Conservation (phyloP, 306 rosid genomes). For the Echinosophora koreensis region DNA sequence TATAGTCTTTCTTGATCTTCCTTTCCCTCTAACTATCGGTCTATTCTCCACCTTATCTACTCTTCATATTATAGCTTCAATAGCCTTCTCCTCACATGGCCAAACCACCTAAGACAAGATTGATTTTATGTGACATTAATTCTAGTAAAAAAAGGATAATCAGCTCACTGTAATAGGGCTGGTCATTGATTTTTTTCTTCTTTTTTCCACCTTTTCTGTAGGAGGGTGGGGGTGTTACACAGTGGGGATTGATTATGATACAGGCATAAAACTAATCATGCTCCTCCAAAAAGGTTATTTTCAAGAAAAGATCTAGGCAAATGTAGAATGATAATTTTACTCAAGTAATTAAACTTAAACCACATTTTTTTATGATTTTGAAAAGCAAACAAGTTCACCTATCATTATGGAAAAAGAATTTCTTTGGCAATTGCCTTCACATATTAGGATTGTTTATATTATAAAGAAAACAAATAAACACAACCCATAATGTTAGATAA, state of each 20-base stretch:
- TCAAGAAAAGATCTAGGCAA: slow-evolving; percentile 3
- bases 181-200: background rate
- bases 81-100: no score
- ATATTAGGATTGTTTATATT: background rate
- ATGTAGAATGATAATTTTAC: slow-evolving; percentile 1
- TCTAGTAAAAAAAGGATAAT: background rate
- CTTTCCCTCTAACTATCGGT: no score
- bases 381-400: background rate
- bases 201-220: background rate
- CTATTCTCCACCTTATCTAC: no score
- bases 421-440: slow-evolving; percentile 4
- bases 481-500: background rate
- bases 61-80: no score
- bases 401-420: slow-evolving; percentile 11
- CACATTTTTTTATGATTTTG: background rate
- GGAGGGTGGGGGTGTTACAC: background rate
- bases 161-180: background rate
- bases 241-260: background rate
- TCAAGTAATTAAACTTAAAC: slow-evolving; percentile 8
- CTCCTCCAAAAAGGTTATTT: slow-evolving; percentile 1
- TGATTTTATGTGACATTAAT: background rate
- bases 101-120: no score
- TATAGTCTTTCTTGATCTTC: no score
- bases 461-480: slow-evolving; percentile 24
- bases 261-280: background rate